Evolutionary conservation across 306 rosid species (phyloP).

Genomic region (Malus sylvestris): DNA sequence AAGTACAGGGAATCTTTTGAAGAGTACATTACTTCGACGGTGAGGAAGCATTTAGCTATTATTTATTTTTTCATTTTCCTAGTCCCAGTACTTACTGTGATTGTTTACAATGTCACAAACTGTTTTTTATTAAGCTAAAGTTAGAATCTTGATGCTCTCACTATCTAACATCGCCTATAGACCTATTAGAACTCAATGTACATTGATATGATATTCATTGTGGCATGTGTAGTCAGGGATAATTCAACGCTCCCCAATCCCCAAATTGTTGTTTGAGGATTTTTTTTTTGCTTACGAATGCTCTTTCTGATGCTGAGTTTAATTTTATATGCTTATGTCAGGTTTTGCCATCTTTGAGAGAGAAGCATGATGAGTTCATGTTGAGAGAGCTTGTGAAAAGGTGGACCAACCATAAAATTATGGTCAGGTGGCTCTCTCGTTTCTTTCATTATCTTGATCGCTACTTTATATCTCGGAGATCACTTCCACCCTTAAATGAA

Average conservation of each 20-base stretch:
- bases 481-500: constrained; percentile 56
- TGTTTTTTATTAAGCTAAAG: neutral
- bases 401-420: constrained; percentile 72
- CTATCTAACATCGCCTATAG: neutral
- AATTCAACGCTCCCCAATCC: neutral
- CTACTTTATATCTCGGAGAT: constrained; percentile 37
- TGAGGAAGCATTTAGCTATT: constrained; percentile 18
- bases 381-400: constrained; percentile 63
- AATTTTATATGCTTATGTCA: constrained; percentile 8
- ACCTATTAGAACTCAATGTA: neutral
- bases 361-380: constrained; percentile 61
- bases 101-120: neutral
- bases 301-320: neutral
- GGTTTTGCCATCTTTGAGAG: constrained; percentile 72
- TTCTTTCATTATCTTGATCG: constrained; percentile 57
- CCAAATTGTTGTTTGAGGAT: neutral
- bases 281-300: neutral
- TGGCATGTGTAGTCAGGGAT: neutral
- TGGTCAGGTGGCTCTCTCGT: constrained; percentile 67
- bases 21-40: constrained; percentile 54
- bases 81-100: neutral
- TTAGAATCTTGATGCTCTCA: neutral
- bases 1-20: constrained; percentile 53
- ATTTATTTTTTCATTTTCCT: neutral
- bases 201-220: neutral